Base-by-base conservation (phyloP, 192 early-diverging fungal species). In the Coemansia aciculifera region DNA sequence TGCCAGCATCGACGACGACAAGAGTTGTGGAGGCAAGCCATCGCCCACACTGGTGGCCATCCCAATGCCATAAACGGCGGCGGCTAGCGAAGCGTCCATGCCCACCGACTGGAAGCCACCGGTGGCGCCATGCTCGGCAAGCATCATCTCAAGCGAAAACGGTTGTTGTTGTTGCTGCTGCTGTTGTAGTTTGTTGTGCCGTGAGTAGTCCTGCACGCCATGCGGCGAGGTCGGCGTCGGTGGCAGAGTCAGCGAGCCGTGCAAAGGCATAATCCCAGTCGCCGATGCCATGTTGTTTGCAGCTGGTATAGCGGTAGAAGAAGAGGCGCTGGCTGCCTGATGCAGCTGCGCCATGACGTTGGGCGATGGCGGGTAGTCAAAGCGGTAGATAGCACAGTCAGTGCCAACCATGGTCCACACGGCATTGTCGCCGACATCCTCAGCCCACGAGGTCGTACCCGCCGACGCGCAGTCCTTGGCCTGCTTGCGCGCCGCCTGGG, bases 401-500 rank as follows among this genome's bases (percentile, higher is more conserved):
- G 92, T 93, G 34, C 94, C 92, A 8, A 97, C 93, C 73, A 97
- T 90, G 7, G 95, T 97, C 95, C 95, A 97, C 17, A 97, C 90
- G 2, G 93, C 92, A 19, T 85, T 85, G 83, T 97, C 94, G n/a
- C 88, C 90, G 3, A 94, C 91, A 76, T 93, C 91, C 62, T 94
- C 93, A 21, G 84, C 84, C 89, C 89, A 90, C 48, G 87, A 78
- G 10, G 90, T 72, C 39, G 72, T 85, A 8, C 84, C 74, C 11
- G 40, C 78, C n/a, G 77, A 76, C 10, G 70, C 64, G 7, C 67
- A 40, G 29, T 84, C 74, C 52, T 78, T 79, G 12, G 74, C 31
- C 54, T 77, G 74, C 63, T 72, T 69, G 69, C 74, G 83, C 10
- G 67, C 52, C 24, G 52, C 52, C 24, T 73, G 64, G 43, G 48